Evolutionary conservation across 2,329 filamentous ascomycete species (phyloP).

Genomic region (Botryotinia globosa): DNA sequence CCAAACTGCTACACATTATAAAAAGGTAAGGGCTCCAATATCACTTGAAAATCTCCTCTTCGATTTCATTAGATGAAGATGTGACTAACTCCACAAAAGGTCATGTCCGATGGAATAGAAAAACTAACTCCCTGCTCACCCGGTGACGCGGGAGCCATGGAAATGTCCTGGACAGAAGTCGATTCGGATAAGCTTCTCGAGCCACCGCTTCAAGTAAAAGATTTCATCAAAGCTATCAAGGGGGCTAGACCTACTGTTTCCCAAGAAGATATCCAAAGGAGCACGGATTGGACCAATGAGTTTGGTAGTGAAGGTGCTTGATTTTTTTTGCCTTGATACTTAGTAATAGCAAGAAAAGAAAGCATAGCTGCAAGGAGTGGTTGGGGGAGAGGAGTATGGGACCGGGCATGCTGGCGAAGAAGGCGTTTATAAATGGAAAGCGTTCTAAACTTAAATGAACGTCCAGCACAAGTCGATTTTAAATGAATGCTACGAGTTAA

Average conservation of each 20-base stretch:
- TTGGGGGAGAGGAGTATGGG: conserved; percentile 11
- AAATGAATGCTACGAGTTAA: not conserved
- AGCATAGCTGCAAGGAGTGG: conserved; percentile 15
- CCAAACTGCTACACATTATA: conserved; percentile 96
- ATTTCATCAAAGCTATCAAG: conserved; percentile 91
- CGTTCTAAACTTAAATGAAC: conserved; percentile 9
- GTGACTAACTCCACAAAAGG: conserved; percentile 46
- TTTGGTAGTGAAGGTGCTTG: conserved; percentile 81
- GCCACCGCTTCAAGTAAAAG: conserved; percentile 81
- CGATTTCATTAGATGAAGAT: not conserved
- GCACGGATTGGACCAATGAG: conserved; percentile 91
- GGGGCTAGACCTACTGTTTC: conserved; percentile 87
- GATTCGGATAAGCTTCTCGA: conserved; percentile 82
- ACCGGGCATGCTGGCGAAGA: conserved; percentile 5
- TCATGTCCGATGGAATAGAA: conserved; percentile 63
- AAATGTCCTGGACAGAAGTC: conserved; percentile 92
- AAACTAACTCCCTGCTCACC: conserved; percentile 91
- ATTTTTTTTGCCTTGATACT: conserved; percentile 13
- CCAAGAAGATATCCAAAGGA: conserved; percentile 76
- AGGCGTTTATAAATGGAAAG: conserved; percentile 17
- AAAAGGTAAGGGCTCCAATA: conserved; percentile 61
- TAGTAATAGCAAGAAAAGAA: conserved; percentile 4
- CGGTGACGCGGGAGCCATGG: conserved; percentile 77
- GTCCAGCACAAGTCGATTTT: conserved; percentile 5
- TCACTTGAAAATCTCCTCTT: not conserved